Evolutionary conservation across 768 basidiomycete genomes (phyloP).

Genomic region (Lactarius sp.): DNA sequence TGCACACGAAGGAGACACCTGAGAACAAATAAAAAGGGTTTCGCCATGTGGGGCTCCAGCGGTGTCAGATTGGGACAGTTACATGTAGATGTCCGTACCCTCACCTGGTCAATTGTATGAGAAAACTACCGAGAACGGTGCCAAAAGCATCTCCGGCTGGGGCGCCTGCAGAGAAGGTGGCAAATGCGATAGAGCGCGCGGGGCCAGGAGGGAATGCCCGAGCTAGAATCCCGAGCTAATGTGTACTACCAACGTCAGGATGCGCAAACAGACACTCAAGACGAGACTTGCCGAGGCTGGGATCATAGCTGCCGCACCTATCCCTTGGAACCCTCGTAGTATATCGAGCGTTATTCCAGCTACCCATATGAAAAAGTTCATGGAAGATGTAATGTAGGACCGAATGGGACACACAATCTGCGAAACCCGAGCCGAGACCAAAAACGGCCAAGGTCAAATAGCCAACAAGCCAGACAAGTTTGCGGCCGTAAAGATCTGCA

Average conservation of each 20-base stretch:
- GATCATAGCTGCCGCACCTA: conserved; percentile 72
- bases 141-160: conserved; percentile 78
- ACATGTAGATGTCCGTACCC: not conserved
- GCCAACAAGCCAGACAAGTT: conserved; percentile 59
- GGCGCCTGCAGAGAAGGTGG: conserved; percentile 80
- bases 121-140: conserved; percentile 60
- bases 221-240: conserved; percentile 75
- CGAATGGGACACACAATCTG: conserved; percentile 38
- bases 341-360: conserved; percentile 60
- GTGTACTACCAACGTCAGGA: not conserved
- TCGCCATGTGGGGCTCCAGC: conserved; percentile 51
- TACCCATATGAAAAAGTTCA: conserved; percentile 26
- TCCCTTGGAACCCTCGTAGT: conserved; percentile 72
- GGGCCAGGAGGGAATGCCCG: conserved; percentile 65
- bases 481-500: conserved; percentile 76
- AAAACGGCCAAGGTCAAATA: conserved; percentile 49
- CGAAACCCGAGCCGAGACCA: conserved; percentile 61
- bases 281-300: conserved; percentile 56
- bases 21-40: conserved; percentile 57
- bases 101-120: conserved; percentile 40
- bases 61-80: not conserved
- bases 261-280: conserved; percentile 4
- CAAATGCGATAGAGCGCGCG: conserved; percentile 70
- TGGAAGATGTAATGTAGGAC: not conserved
- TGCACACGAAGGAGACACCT: conserved; percentile 50